Evolutionary conservation across 208 protist genomes (phyloP).

Genomic region (Leishmania gerbilli): DNA sequence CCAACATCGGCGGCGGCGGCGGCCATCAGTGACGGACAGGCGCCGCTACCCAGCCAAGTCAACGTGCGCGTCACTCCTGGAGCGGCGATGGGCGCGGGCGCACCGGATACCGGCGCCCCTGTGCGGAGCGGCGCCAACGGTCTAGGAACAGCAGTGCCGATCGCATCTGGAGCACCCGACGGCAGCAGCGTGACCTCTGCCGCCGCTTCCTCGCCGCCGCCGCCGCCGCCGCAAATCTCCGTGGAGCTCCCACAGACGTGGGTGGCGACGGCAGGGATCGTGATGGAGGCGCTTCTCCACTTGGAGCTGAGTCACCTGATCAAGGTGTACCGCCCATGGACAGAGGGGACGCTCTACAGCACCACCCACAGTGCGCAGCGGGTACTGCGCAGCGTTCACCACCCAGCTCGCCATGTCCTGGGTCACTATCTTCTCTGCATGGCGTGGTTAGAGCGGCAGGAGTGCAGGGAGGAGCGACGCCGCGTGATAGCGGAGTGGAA

Average conservation of each 20-base stretch:
- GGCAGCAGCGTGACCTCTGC: background rate
- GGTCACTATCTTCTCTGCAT: conserved; percentile 30
- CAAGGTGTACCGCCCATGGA: conserved; percentile 49
- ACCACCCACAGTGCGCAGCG: conserved; percentile 38
- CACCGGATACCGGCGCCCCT: background rate
- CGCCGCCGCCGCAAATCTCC: conserved; percentile 15
- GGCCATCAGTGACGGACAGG: conserved; percentile 28
- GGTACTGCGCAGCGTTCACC: conserved; percentile 40
- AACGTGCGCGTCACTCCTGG: conserved; percentile 9
- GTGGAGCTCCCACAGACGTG: conserved; percentile 39
- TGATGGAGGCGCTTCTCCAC: conserved; percentile 73
- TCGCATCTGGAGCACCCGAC: background rate
- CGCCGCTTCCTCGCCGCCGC: background rate
- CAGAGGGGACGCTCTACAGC: conserved; percentile 43
- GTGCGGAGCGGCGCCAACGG: background rate
- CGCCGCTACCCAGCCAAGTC: conserved; percentile 17
- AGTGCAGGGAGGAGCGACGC: conserved; percentile 7
- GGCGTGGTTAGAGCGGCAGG: conserved; percentile 32
- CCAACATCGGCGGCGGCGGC: conserved; percentile 21
- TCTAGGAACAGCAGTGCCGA: background rate
- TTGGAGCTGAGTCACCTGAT: conserved; percentile 59
- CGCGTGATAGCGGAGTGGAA: background rate
- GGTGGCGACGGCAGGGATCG: conserved; percentile 38
- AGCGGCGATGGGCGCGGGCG: background rate
- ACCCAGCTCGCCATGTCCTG: conserved; percentile 39